Base-by-base conservation (phyloP, 2,329 filamentous ascomycete genomes). In the Epichloe gansuensis region DNA sequence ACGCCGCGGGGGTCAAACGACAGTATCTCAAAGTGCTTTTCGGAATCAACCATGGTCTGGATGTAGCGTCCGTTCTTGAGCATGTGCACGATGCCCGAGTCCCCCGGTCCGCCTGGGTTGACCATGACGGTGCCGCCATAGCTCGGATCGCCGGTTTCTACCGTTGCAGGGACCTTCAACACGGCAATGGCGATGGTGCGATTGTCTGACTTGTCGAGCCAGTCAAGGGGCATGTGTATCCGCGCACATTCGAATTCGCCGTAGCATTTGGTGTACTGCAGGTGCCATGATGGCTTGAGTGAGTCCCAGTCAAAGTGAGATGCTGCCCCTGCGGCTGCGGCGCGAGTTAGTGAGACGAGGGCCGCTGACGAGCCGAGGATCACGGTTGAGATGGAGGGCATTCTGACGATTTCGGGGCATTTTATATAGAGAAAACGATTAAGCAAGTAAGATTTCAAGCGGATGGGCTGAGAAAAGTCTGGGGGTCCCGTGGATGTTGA, bases 61-160 rank as follows among this genome's bases (percentile, higher is more conserved):
- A 68, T 41, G 4, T 58, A 36, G 13, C 56, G 51, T 11, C 66
- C 65, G 5, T 41, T 42, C 2, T 13, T 15, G 8, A 63, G 56
- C 21, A 64, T 35, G n/a, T 60, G 51, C 0, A 23, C 13, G 2
- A 68, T 60, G 2, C 68, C 69, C 3, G 65, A 67, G 12, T 60
- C 66, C 5, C 68, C 68, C 1, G 69, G 69, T 2, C 70, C 69
- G n/a, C 63, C 69, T 3, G 68, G 68, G 50, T 72, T 72, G 3
- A 66, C 50, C 1, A 72, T 50, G 21, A 72, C 62, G 3, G 66
- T 59, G 9, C 69, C 68, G 7, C 66, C 64, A 55, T 68, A 66
- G 15, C 59, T 56, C 5, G 59, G 57, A 54, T 72, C 63, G 0
- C 61, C 64, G 12, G 66, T 58, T 0, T 61, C 54, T 1, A 71